Percentiles rank a stretch among this genome's conserved stretches.
phyloP scores from a whole-genome alignment of 169 alveolate genomes.

The Miamiensis avidus region DNA sequence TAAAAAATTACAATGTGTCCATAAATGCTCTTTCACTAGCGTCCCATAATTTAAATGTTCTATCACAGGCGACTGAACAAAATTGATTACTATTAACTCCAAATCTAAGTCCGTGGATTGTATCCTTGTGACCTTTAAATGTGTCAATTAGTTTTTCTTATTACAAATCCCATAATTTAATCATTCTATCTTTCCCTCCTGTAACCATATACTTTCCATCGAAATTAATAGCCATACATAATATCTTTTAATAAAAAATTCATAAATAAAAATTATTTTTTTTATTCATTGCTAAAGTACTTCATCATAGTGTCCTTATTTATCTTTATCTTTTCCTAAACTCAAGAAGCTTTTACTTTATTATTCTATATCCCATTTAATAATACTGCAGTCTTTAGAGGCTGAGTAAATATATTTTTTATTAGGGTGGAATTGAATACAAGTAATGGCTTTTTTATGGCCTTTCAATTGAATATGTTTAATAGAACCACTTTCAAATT shows the following conservation, averaged over 20 bases:
- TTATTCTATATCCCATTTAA: constrained; percentile 48
- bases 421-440: constrained; percentile 35
- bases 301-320: constrained; percentile 31
- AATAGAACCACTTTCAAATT: constrained; percentile 1
- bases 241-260: not conserved
- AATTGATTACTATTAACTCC: constrained; percentile 37
- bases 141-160: constrained; percentile 22
- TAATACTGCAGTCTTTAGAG: constrained; percentile 46
- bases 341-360: constrained; percentile 19
- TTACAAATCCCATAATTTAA: constrained; percentile 45
- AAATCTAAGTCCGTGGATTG: constrained; percentile 40
- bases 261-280: not conserved
- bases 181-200: constrained; percentile 36
- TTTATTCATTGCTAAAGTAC: not conserved
- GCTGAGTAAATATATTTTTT: constrained; percentile 31
- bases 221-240: constrained; percentile 19
- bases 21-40: constrained; percentile 35
- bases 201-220: constrained; percentile 38
- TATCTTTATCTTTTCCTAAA: constrained; percentile 29
- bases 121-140: constrained; percentile 30
- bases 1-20: constrained; percentile 42
- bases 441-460: constrained; percentile 42
- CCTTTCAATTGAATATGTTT: constrained; percentile 26
- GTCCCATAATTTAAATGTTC: constrained; percentile 44
- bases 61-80: constrained; percentile 30